Base-by-base conservation (phyloP, 192 early-diverging fungal genomes). In the Backusella tarrabulga region DNA sequence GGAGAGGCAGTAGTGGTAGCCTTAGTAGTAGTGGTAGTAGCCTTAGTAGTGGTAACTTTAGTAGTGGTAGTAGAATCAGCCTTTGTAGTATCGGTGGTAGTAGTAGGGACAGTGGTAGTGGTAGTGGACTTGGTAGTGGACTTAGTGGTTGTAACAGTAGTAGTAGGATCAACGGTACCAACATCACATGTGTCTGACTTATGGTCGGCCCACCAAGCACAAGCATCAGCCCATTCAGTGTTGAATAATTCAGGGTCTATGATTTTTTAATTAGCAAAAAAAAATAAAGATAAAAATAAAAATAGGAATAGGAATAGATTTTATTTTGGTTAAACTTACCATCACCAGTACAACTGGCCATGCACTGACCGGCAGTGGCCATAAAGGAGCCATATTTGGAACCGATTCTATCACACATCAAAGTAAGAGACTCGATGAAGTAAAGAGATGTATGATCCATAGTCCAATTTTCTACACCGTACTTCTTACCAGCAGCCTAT, bases 341-440 rank as follows among this genome's bases (percentile, higher is more conserved):
- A 21, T 69, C 32, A 6, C 15, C 26, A 36, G 72, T 52, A 72
- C 81, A 83, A 6, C 29, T 23, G 1, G 52, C 29, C 36, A 74
- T 72, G 50, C 81, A 83, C 21, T 71, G 68, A 69, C 81, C 78
- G 44, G 75, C 75, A 7, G 52, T 12, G 19, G 68, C 67, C 75
- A 80, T 79, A 54, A 69, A 83, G 6, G 32, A 21, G 0, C 38
- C 50, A 60, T 80, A 83, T 1, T 46, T 67, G 42, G 79, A 56
- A 50, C 78, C 68, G 7, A 17, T 44, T 17, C 75, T 79, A 4
- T 83, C 75, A 38, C 79, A 76, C 38, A 71, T 76, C 40, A 73
- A 50, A 11, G 26, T 40, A 29, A 83, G 46, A 15, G 78, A 83
- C 3, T 26, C 40, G 14, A 83, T 70, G 54, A 80, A 80, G 54